Base-by-base conservation (phyloP, 2,329 filamentous ascomycete genomes). In the Mariannaea elegans region DNA sequence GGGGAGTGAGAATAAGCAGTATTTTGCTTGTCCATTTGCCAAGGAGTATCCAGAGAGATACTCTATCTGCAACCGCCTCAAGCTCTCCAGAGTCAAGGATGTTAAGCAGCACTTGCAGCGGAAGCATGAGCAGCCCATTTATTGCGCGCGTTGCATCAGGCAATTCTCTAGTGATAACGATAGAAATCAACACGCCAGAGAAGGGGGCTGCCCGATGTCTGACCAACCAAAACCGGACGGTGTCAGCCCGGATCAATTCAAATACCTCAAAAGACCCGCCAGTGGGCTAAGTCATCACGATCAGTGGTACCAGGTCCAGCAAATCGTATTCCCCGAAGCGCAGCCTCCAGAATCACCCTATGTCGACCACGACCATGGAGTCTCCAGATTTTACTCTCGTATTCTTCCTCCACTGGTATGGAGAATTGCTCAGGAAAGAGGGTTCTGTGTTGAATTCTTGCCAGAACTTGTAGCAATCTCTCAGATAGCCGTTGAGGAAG, bases 11-110 rank as follows among this genome's bases (percentile, higher is more conserved):
- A 13, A 1, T 3, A 12, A 1, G 3, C 12, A 23, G 18, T 4
- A 7, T 34, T 34, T 52, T 12, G 49, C 49, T 3, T 52, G 49
- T 21, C 49, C 49, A 18, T 52, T 44, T 21, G 49, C 49, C 16
- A 52, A 52, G 27, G 38, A 32, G 29, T 32, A 32, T n/a, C 21
- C 49, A 14, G 49, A 36, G 13, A 36, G 49, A 7, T 44, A 52
- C 14, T 52, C 44, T 27, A 31, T 2, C 21, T 52, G 49, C 49
- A 52, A 52, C 38, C 44, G 32, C 10, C 5, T 42, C 18, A 44
- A n/a, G 7, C 38, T 52, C 14, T 0, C 2, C 14, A 42, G 38
- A 44, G 44, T 52, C 13, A 52, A 34, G 9, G 49, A 52, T 18
- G 13, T 52, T 16, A 52, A 52, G 16, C 49, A 52, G 7, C 49